Evolutionary conservation across 2,329 filamentous ascomycete genomes (phyloP).

Genomic region (Thelonectria rubi): DNA sequence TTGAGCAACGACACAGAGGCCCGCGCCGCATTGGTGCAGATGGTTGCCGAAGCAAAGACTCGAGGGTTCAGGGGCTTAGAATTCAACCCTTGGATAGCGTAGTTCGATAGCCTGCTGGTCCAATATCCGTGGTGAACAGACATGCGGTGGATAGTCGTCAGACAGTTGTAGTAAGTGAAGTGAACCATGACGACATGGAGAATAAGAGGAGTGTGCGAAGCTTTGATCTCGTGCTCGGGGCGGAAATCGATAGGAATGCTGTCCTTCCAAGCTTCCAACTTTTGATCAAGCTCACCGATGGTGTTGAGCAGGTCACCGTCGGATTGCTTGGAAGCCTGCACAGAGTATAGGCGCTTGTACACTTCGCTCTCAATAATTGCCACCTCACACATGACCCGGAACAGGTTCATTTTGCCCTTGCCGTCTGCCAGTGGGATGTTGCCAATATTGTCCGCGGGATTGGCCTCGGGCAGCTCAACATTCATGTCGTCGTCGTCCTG

Average conservation of each 20-base stretch:
- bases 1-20: conserved; percentile 94
- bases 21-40: conserved; percentile 91
- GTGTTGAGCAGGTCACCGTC: conserved; percentile 94
- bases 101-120: conserved; percentile 94
- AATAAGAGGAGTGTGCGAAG: conserved; percentile 90
- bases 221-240: conserved; percentile 96
- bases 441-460: conserved; percentile 91
- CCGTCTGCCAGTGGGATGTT: conserved; percentile 91
- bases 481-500: conserved; percentile 84
- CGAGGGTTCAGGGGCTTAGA: conserved; percentile 89
- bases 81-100: conserved; percentile 93
- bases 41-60: conserved; percentile 90
- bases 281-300: conserved; percentile 91
- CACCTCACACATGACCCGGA: conserved; percentile 91
- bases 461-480: conserved; percentile 90
- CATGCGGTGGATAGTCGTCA: conserved; percentile 98
- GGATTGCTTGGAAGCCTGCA: conserved; percentile 88
- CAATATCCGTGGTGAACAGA: conserved; percentile 97
- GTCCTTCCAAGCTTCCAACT: conserved; percentile 96
- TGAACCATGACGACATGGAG: conserved; percentile 94
- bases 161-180: conserved; percentile 96
- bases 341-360: conserved; percentile 92
- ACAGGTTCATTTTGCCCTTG: conserved; percentile 93
- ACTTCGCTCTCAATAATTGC: conserved; percentile 92
- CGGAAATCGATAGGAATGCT: conserved; percentile 93